Evolutionary conservation across 2,329 filamentous ascomycete genomes (phyloP).

Genomic region (Simplicillium aogashimaense): DNA sequence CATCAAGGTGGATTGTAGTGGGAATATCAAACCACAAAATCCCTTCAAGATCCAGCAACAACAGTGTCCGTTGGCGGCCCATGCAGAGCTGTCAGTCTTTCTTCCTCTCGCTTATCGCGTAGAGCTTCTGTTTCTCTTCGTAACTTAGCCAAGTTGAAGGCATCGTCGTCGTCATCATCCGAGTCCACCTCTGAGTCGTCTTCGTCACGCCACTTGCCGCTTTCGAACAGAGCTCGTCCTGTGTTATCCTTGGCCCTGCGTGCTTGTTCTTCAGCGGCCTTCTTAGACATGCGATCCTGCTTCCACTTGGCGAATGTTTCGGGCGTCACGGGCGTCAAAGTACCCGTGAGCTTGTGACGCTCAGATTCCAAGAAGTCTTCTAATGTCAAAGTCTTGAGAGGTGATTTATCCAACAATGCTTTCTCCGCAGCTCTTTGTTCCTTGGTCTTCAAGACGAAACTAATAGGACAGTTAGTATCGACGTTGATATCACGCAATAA

Average conservation of each 20-base stretch:
- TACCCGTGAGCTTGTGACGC: conserved; percentile 87
- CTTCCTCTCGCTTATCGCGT: conserved; percentile 67
- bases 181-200: conserved; percentile 52
- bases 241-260: conserved; percentile 90
- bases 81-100: conserved; percentile 37
- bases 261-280: conserved; percentile 85
- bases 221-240: conserved; percentile 90
- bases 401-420: conserved; percentile 89
- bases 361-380: conserved; percentile 97
- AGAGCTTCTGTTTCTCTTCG: conserved; percentile 76
- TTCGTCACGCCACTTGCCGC: conserved; percentile 77
- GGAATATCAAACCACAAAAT: too few relatives aligned
- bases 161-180: conserved; percentile 38
- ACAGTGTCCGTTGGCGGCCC: conserved; percentile 10
- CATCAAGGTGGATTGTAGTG: too few relatives aligned
- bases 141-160: conserved; percentile 75
- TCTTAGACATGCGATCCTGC: conserved; percentile 87
- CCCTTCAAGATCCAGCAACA: neutral
- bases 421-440: conserved; percentile 95
- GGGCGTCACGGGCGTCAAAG: conserved; percentile 82
- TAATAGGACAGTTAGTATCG: conserved; percentile 27
- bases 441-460: conserved; percentile 94
- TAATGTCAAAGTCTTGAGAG: conserved; percentile 84
- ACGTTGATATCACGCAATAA: neutral
- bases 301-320: conserved; percentile 97